Conservation (phyloP, 2,329 filamentous ascomycete genomes). For the Paraphoma chrysanthemicola region DNA sequence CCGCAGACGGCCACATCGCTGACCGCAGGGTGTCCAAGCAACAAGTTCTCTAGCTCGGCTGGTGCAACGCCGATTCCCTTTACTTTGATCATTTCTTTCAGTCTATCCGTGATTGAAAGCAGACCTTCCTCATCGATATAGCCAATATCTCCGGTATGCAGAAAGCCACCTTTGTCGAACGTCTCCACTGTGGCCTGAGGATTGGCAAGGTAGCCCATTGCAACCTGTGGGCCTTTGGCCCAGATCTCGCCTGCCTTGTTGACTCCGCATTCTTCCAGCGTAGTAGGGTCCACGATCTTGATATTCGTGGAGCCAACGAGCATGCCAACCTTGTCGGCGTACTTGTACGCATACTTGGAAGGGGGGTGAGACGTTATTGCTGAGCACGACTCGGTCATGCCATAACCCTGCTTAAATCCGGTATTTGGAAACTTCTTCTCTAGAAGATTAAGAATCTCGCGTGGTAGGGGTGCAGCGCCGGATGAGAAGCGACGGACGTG, state of each 20-base stretch:
- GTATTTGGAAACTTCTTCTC: conserved; percentile 64
- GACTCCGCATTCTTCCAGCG: conserved; percentile 58
- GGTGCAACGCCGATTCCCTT: conserved; percentile 69
- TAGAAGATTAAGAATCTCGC: conserved; percentile 65
- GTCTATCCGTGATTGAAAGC: conserved; percentile 65
- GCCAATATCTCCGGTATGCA: conserved; percentile 66
- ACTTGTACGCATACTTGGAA: conserved; percentile 62
- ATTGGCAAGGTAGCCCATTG: conserved; percentile 59
- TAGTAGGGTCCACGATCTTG: conserved; percentile 65
- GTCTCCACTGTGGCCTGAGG: conserved; percentile 51
- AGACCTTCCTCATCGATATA: conserved; percentile 62
- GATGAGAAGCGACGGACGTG: conserved; percentile 64
- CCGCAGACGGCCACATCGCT: conserved; percentile 65
- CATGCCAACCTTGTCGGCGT: conserved; percentile 63
- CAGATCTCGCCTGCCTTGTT: conserved; percentile 61
- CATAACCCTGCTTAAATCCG: conserved; percentile 71
- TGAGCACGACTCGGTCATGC: conserved; percentile 71
- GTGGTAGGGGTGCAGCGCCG: conserved; percentile 66
- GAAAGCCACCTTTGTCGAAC: conserved; percentile 56
- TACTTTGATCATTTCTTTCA: conserved; percentile 74
- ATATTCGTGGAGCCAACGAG: conserved; percentile 66
- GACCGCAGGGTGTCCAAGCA: conserved; percentile 64
- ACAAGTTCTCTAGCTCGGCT: conserved; percentile 67
- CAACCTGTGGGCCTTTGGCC: conserved; percentile 56
- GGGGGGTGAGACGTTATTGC: conserved; percentile 69